Evolutionary conservation across 495 filamentous ascomycete genomes (phyloP).

Genomic region (Platismatia glauca): DNA sequence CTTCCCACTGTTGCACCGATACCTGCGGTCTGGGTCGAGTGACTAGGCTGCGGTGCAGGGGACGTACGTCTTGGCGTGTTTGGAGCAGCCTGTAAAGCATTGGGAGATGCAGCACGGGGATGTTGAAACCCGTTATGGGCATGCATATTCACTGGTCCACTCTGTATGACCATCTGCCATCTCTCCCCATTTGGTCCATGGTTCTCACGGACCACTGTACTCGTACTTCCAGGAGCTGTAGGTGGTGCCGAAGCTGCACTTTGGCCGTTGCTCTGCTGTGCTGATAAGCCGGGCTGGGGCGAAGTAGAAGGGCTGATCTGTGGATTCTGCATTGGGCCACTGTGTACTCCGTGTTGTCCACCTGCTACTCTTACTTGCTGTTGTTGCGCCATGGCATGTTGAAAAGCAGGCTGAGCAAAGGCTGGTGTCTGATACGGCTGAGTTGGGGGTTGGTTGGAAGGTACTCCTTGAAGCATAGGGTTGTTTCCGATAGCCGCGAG

Average conservation of each 20-base stretch:
- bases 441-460: conserved; percentile 12
- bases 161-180: conserved; percentile 24
- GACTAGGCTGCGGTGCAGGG: neutral
- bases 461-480: conserved; percentile 10
- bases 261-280: conserved; percentile 20
- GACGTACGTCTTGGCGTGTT: conserved; percentile 4
- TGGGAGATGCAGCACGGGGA: conserved; percentile 17
- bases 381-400: conserved; percentile 33
- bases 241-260: conserved; percentile 21
- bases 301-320: neutral
- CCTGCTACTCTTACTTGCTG: conserved; percentile 31
- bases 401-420: conserved; percentile 27
- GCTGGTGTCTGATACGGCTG: conserved; percentile 20
- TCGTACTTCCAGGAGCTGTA: conserved; percentile 28
- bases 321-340: neutral
- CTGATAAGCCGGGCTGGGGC: conserved; percentile 5
- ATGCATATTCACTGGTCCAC: conserved; percentile 16
- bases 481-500: conserved; percentile 17
- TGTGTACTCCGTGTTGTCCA: conserved; percentile 12
- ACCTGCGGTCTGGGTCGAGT: neutral
- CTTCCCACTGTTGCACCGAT: neutral
- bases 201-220: conserved; percentile 31
- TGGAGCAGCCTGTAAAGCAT: conserved; percentile 8
- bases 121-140: conserved; percentile 20
- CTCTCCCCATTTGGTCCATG: conserved; percentile 31